Evolutionary conservation across 768 basidiomycete genomes (phyloP), one percentile per base, ranked within the genome.

Genomic region (Xerocomellus chrysenteron): DNA sequence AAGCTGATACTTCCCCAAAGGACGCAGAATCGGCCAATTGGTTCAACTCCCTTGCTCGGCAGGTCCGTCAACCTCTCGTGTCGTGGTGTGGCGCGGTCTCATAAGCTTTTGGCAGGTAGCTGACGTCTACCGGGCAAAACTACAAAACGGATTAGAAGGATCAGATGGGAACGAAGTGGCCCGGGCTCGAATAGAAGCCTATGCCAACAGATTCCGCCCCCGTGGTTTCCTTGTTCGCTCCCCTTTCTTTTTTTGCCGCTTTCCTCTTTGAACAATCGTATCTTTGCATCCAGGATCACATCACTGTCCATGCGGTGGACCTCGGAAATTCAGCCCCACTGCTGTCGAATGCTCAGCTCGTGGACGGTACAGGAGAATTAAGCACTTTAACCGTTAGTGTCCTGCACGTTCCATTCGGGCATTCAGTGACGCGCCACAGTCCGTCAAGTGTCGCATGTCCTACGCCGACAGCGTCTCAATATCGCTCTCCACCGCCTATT

Each of bases 401-500:
- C 26, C 26, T 50, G 41, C 21, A 28, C 30, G 4, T 50, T 8
- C 6, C 24, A 24, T 49, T 39, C 49, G 50, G 56, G 49, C 55
- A 55, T 52, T 32, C 32, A 32, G 32, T 72, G 36, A 65, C 61
- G n/a, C 52, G 50, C 42, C 42, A 41, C 64, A 95, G 92, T 82
- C 87, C 63, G 85, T 86, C 45, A 86, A 93, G 70, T 86, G 96
- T 49, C 92, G 93, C 64, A 76, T 95, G 65, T 81, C 83, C 50
- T 98, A 98, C 67, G 79, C 80, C 7, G 97, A 98, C 70, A 84
- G 85, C 9, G 64, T 94, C 41, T 92, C 94, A 3, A 76, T 98
- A 60, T 95, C 86, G 26, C 80, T 86, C 55, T 98, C 83, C 57
- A 96, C 83, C 26, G 92, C 84, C 54, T 92, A 85, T 72, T 82